phyloP scores from a whole-genome alignment of 306 rosid genomes.

The Trifolium pratense region DNA sequence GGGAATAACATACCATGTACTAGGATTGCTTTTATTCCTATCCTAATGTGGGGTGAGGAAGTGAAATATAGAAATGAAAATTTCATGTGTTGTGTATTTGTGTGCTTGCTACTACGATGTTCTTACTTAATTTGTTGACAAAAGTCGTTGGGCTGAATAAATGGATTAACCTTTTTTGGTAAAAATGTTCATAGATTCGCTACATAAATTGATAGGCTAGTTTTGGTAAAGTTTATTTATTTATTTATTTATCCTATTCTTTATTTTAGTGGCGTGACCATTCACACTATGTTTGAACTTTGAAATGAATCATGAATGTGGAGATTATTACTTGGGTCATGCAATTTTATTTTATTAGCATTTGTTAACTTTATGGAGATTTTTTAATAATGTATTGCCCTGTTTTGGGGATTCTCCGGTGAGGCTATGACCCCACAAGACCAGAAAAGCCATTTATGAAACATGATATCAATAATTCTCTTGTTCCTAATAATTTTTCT shows the following conservation, averaged over 20 bases:
- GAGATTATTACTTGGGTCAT: slow-evolving; percentile 30
- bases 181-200: background rate
- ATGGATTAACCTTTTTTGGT: slow-evolving; percentile 24
- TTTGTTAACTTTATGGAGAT: slow-evolving; percentile 26
- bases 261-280: slow-evolving; percentile 43
- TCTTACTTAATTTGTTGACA: slow-evolving; percentile 22
- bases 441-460: slow-evolving; percentile 32
- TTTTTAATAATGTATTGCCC: slow-evolving; percentile 36
- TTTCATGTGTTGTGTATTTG: slow-evolving; percentile 7
- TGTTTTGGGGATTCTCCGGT: slow-evolving; percentile 37
- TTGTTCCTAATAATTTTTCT: slow-evolving; percentile 30
- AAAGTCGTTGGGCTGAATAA: slow-evolving; percentile 27
- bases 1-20: too few relatives aligned
- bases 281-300: slow-evolving; percentile 36
- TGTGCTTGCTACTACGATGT: background rate
- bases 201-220: slow-evolving; percentile 1
- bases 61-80: slow-evolving; percentile 1
- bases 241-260: background rate
- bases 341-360: slow-evolving; percentile 10
- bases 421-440: slow-evolving; percentile 48
- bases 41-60: background rate
- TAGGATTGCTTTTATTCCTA: background rate
- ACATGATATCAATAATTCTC: slow-evolving; percentile 50
- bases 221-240: slow-evolving; percentile 11
- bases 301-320: slow-evolving; percentile 39